phyloP scores from a whole-genome alignment of 176 grass and related monocot genomes.

The Triticum timopheevii region DNA sequence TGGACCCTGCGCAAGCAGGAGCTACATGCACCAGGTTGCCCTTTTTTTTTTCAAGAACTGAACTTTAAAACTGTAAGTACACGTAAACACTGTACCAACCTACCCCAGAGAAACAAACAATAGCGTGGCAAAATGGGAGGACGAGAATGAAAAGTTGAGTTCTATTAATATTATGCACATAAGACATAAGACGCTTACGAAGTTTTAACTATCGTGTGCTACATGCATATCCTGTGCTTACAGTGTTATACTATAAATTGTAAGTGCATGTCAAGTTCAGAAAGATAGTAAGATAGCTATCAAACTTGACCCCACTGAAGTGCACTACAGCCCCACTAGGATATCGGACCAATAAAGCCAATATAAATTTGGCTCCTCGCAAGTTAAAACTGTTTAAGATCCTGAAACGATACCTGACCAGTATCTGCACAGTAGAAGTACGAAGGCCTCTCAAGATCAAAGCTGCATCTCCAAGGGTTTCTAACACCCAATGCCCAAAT shows the following conservation, averaged over 20 bases:
- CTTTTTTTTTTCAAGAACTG: too few species aligned
- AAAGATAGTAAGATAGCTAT: not conserved
- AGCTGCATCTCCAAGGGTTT: conserved; percentile 97
- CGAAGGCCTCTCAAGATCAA: conserved; percentile 70
- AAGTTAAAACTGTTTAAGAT: not conserved
- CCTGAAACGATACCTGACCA: conserved; percentile 62
- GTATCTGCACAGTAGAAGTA: conserved; percentile 93
- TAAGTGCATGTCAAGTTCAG: not conserved
- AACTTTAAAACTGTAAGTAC: too few species aligned
- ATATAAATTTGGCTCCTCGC: not conserved
- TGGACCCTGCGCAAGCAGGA: too few species aligned
- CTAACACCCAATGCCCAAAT: conserved; percentile 90
- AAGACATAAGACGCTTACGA: too few species aligned
- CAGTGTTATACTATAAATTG: not conserved
- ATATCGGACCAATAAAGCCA: conserved; percentile 2
- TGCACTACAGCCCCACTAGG: not conserved
- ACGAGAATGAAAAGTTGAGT: not conserved
- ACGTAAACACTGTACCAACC: not conserved
- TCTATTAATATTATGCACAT: not conserved
- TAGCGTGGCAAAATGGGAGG: not conserved
- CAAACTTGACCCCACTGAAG: not conserved
- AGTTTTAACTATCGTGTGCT: not conserved
- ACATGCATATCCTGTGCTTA: not conserved
- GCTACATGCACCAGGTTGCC: too few species aligned
- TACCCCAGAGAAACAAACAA: not conserved